Conservation (phyloP, 495 filamentous ascomycete genomes). For the Penicillium simplicissimum region DNA sequence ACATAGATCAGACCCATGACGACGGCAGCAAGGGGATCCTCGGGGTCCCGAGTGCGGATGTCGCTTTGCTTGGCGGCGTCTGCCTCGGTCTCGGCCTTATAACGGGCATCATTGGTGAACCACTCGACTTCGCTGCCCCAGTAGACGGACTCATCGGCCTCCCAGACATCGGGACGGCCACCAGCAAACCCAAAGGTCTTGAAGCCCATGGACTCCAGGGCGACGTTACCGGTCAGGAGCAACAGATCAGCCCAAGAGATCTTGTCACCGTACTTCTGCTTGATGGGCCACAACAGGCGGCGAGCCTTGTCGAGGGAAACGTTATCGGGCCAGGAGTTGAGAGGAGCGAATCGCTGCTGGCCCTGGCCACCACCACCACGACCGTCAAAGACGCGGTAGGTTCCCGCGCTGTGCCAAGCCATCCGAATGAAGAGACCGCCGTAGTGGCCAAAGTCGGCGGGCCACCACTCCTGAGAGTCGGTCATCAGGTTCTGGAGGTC, state of each 20-base stretch:
- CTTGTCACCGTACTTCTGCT: conserved; percentile 79
- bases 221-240: conserved; percentile 70
- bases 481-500: conserved; percentile 67
- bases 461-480: conserved; percentile 75
- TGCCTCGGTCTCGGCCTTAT: conserved; percentile 52
- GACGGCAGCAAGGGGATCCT: conserved; percentile 62
- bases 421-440: conserved; percentile 75
- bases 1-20: conserved; percentile 79
- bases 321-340: conserved; percentile 82
- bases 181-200: conserved; percentile 72
- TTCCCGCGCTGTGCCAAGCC: conserved; percentile 76
- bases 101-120: conserved; percentile 66
- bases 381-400: conserved; percentile 70
- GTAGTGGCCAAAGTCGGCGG: conserved; percentile 76
- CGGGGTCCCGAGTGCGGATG: conserved; percentile 61
- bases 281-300: conserved; percentile 75
- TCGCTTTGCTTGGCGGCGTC: conserved; percentile 50
- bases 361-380: conserved; percentile 70
- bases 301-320: conserved; percentile 75
- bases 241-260: conserved; percentile 75
- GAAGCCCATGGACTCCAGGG: conserved; percentile 73
- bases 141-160: conserved; percentile 71
- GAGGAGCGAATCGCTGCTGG: conserved; percentile 72
- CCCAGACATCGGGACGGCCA: conserved; percentile 67
- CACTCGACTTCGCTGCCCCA: conserved; percentile 73